Evolutionary conservation across 306 rosid species (phyloP).

Genomic region (Quercus engelmannii): DNA sequence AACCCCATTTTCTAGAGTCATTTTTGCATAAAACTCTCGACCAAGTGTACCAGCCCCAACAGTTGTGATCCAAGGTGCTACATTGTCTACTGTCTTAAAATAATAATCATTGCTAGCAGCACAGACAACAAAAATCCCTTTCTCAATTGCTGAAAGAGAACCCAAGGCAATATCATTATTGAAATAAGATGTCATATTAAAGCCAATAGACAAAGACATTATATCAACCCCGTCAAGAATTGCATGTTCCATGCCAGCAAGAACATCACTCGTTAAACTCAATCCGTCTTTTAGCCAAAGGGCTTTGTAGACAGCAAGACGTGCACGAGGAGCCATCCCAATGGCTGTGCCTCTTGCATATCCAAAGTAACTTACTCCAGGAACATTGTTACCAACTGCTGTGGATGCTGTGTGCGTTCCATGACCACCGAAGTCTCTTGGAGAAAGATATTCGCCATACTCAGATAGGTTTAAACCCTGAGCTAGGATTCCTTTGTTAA

Average conservation of each 20-base stretch:
- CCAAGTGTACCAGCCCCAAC: constrained; percentile 8
- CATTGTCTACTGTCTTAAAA: not conserved
- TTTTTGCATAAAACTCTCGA: not conserved
- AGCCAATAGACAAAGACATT: not conserved
- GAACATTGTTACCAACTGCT: constrained; percentile 9
- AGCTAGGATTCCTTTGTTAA: not conserved
- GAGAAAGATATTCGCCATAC: not conserved
- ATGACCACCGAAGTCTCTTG: constrained; percentile 3
- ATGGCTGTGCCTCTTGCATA: constrained; percentile 15
- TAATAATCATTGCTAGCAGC: not conserved
- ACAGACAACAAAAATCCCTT: not conserved
- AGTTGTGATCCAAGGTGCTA: constrained; percentile 22
- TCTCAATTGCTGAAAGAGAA: not conserved
- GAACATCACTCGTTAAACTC: no score
- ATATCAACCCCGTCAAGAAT: no score
- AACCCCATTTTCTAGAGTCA: not conserved
- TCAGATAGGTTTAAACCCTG: not conserved
- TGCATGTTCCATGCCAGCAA: not conserved
- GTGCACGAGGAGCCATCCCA: constrained; percentile 15
- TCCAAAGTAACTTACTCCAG: constrained; percentile 1
- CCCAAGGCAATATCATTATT: not conserved
- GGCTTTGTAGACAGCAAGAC: constrained; percentile 21
- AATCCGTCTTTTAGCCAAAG: no score
- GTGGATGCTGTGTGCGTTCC: constrained; percentile 21
- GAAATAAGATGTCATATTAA: not conserved